Evolutionary conservation across 345 rosid species (phyloP).

Genomic region (Lepidium sativum): DNA sequence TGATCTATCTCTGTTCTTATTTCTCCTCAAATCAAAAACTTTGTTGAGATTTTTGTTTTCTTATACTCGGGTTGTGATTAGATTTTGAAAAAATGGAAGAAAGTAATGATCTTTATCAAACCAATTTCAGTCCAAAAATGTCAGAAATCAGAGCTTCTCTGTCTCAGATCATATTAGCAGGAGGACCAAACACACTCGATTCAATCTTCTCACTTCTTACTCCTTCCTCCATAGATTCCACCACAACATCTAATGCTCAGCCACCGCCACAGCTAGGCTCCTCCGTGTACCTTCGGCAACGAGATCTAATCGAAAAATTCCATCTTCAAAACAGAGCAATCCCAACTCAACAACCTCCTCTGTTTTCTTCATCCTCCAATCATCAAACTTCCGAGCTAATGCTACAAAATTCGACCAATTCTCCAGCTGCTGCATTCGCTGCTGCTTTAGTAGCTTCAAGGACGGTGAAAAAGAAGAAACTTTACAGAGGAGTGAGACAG

Average conservation of each 20-base stretch:
- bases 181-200: slow-evolving; percentile 72
- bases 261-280: slow-evolving; percentile 56
- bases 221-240: slow-evolving; percentile 23
- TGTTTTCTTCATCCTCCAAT: slow-evolving; percentile 18
- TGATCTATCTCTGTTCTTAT: not conserved
- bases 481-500: slow-evolving; percentile 97
- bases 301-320: slow-evolving; percentile 68
- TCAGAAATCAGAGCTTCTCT: slow-evolving; percentile 47
- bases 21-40: not conserved
- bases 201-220: slow-evolving; percentile 62
- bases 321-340: slow-evolving; percentile 36
- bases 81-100: slow-evolving; percentile 31
- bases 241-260: slow-evolving; percentile 25
- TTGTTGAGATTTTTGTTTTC: not conserved
- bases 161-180: slow-evolving; percentile 64
- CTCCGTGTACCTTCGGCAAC: slow-evolving; percentile 77
- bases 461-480: slow-evolving; percentile 48
- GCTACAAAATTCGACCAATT: not conserved
- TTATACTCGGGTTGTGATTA: not conserved
- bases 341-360: slow-evolving; percentile 26
- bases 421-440: slow-evolving; percentile 14
- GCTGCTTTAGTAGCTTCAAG: slow-evolving; percentile 20
- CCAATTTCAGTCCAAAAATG: slow-evolving; percentile 13
- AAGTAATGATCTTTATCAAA: slow-evolving; percentile 10
- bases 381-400: slow-evolving; percentile 4